These are phyloP conservation scores for Sclerotinia minor DNA, from an alignment of 2,329 filamentous ascomycete genomes.

Conservation along the genomic window DNA sequence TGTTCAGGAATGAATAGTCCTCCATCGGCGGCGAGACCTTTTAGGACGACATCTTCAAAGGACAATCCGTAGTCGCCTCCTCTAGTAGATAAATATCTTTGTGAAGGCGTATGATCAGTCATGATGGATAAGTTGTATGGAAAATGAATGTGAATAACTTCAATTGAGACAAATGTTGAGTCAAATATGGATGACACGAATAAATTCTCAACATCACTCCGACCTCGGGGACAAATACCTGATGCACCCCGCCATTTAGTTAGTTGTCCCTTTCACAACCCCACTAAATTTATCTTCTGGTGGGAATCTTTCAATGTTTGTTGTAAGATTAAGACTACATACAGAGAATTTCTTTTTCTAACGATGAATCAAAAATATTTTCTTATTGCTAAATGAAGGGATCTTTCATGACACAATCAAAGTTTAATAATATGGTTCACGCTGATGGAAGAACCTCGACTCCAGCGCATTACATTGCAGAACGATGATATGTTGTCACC, in stretches of 20 bases:
- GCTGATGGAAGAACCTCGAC: no score
- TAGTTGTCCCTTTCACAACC: background rate
- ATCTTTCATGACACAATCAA: background rate
- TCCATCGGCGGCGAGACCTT: constrained; percentile 82
- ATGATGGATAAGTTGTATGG: constrained; percentile 11
- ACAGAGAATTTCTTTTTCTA: background rate
- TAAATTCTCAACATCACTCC: constrained; percentile 7
- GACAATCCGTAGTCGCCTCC: constrained; percentile 69
- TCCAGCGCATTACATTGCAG: background rate
- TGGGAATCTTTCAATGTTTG: background rate
- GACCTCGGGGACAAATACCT: background rate
- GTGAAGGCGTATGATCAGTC: constrained; percentile 50
- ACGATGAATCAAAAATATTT: background rate
- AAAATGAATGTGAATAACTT: constrained; percentile 6
- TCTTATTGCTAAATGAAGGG: background rate
- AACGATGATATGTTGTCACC: background rate
- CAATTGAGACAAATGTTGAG: constrained; percentile 9
- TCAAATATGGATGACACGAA: constrained; percentile 3
- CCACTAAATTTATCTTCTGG: background rate
- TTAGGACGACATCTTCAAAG: constrained; percentile 88
- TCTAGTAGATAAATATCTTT: constrained; percentile 62
- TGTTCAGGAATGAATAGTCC: constrained; percentile 87
- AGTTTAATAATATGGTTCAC: background rate
- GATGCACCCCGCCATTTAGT: constrained; percentile 9
- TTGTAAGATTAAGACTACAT: background rate